Conservation (phyloP, 305 asterid genomes). For the Fraxinus latifolia region DNA sequence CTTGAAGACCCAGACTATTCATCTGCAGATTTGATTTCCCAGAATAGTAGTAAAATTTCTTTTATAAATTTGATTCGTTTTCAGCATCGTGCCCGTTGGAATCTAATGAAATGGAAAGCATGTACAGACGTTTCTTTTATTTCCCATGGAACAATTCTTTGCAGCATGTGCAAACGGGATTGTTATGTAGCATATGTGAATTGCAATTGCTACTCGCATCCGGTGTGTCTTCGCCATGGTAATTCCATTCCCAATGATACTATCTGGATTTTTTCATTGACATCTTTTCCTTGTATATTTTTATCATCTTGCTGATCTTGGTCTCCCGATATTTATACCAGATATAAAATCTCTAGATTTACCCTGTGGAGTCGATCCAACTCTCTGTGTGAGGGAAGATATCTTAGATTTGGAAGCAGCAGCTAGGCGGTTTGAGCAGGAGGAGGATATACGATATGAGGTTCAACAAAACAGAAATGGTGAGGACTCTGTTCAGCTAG, state of each 20-base stretch:
- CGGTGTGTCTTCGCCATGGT: constrained; percentile 94
- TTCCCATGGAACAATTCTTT: constrained; percentile 78
- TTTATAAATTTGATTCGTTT: constrained; percentile 74
- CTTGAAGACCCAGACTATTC: constrained; percentile 45
- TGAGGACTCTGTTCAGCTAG: constrained; percentile 46
- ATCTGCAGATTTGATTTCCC: constrained; percentile 45
- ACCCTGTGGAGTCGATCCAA: constrained; percentile 54
- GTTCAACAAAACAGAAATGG: constrained; percentile 41
- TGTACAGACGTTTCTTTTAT: constrained; percentile 46
- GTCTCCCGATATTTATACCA: constrained; percentile 29
- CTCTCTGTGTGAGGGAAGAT: constrained; percentile 65
- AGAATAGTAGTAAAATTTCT: constrained; percentile 51
- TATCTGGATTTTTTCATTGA: neutral
- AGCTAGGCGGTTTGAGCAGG: constrained; percentile 79
- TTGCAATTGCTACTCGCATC: constrained; percentile 73
- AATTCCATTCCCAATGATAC: constrained; percentile 16
- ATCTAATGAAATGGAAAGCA: constrained; percentile 49
- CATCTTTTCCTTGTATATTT: neutral
- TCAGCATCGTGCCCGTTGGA: constrained; percentile 84
- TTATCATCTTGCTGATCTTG: constrained; percentile 18
- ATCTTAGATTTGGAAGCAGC: constrained; percentile 67
- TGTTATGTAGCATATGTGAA: constrained; percentile 80
- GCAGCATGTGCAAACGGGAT: constrained; percentile 88
- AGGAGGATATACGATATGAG: constrained; percentile 43
- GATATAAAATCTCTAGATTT: constrained; percentile 56